Evolutionary conservation across 1,139 yeast genomes (phyloP).

Genomic region (Diutina pseudorugosa): DNA sequence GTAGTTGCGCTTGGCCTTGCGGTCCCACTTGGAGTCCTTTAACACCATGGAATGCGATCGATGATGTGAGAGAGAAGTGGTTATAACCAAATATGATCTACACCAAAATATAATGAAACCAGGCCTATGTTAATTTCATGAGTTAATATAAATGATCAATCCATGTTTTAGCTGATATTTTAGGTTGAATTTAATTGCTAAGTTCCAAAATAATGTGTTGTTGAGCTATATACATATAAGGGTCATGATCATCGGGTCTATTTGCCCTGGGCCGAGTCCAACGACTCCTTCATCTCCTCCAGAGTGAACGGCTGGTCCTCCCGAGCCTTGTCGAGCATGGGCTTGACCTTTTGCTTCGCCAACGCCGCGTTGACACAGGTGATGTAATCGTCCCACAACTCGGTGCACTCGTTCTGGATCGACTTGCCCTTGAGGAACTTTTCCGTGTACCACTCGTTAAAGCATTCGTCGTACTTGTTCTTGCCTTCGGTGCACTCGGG

Average conservation of each 20-base stretch:
- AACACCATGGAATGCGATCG: not conserved
- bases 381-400: conserved; percentile 77
- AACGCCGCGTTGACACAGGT: conserved; percentile 72
- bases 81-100: too few species aligned
- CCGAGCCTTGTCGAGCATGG: conserved; percentile 85
- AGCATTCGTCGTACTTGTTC: conserved; percentile 80
- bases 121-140: too few species aligned
- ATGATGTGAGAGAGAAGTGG: too few species aligned
- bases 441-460: conserved; percentile 93
- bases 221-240: not conserved
- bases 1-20: conserved; percentile 1
- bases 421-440: conserved; percentile 64
- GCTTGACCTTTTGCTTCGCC: conserved; percentile 58
- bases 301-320: conserved; percentile 69
- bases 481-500: conserved; percentile 91
- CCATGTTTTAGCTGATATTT: too few species aligned
- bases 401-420: conserved; percentile 78
- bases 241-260: not conserved
- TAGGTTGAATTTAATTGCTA: too few species aligned
- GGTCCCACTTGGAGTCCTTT: conserved; percentile 2
- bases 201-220: not conserved
- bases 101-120: too few species aligned
- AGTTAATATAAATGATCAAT: too few species aligned
- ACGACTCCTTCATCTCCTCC: conserved; percentile 5
- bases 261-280: not conserved